A percentile compares a stretch with the other conserved stretches of the same genome.
These are phyloP conservation scores for Kluyveromyces dobzhanskii DNA, from an alignment of 805 yeast genomes.

Conservation along the genomic window DNA sequence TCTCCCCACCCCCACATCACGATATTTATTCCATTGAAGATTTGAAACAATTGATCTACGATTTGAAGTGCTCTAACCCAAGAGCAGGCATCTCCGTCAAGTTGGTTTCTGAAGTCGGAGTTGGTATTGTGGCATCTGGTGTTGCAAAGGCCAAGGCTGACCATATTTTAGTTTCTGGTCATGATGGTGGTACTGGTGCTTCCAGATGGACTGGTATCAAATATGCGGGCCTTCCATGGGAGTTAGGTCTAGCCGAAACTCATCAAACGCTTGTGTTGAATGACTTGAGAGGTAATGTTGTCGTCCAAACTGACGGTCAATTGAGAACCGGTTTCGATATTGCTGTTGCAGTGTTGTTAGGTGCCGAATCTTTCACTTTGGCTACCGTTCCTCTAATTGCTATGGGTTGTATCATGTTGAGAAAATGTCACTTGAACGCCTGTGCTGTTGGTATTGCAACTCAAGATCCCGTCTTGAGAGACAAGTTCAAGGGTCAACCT, in stretches of 20 bases:
- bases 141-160: slow-evolving; percentile 99
- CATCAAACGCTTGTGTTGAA: slow-evolving; percentile 95
- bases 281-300: slow-evolving; percentile 91
- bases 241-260: slow-evolving; percentile 94
- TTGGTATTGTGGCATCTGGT: slow-evolving; percentile 98
- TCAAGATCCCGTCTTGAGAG: slow-evolving; percentile 89
- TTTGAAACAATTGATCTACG: slow-evolving; percentile 91
- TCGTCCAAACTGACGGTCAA: slow-evolving; percentile 98
- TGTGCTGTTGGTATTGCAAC: slow-evolving; percentile 99
- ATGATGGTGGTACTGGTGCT: slow-evolving; percentile 99
- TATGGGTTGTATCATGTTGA: slow-evolving; percentile 95
- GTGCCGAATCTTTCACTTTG: slow-evolving; percentile 98
- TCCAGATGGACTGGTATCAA: slow-evolving; percentile 95
- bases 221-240: slow-evolving; percentile 98
- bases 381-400: slow-evolving; percentile 97
- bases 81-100: slow-evolving; percentile 95
- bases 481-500: slow-evolving; percentile 92
- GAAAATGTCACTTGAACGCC: slow-evolving; percentile 87
- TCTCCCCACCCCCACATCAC: slow-evolving; percentile 98
- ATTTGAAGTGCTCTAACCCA: slow-evolving; percentile 93
- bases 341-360: slow-evolving; percentile 90
- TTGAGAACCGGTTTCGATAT: slow-evolving; percentile 94
- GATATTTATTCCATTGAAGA: slow-evolving; percentile 98
- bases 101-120: slow-evolving; percentile 96
- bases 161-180: slow-evolving; percentile 91